Percentiles rank a stretch among this genome's conserved stretches.
phyloP scores from a whole-genome alignment of 208 protist species.

The Acanthamoeba royreba region DNA sequence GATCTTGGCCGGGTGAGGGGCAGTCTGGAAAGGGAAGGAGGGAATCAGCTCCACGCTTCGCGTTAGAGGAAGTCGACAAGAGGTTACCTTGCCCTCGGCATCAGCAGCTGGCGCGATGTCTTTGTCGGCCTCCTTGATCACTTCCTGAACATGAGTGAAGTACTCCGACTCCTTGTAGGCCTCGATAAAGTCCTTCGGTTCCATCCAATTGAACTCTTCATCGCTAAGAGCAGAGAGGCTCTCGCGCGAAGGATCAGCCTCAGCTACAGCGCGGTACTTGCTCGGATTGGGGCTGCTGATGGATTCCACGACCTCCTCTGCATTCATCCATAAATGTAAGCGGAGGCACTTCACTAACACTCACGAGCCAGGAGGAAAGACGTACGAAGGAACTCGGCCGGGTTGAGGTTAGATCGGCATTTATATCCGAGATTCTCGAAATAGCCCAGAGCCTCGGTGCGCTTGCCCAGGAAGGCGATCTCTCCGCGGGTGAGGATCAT shows the following conservation, averaged over 20 bases:
- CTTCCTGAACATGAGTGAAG: not conserved
- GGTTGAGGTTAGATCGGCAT: slow-evolving; percentile 49
- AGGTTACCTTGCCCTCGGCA: not conserved
- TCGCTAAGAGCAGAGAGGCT: not conserved
- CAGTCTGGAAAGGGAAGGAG: not conserved
- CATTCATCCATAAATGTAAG: not conserved
- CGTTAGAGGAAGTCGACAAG: no score
- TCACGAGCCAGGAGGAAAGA: not conserved
- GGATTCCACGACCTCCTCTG: slow-evolving; percentile 44
- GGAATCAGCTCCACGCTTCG: no score
- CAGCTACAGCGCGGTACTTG: not conserved
- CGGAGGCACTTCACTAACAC: no score
- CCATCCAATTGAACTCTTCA: not conserved
- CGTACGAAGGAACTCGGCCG: slow-evolving; percentile 66
- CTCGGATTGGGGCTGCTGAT: not conserved
- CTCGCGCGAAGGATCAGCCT: not conserved
- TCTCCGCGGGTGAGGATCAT: slow-evolving; percentile 51
- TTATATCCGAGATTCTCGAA: slow-evolving; percentile 47
- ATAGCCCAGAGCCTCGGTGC: slow-evolving; percentile 9
- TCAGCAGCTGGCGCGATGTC: not conserved
- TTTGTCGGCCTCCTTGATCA: not conserved
- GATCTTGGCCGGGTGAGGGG: not conserved
- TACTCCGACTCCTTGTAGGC: slow-evolving; percentile 14
- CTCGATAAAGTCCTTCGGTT: not conserved
- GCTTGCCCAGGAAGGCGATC: slow-evolving; percentile 51